Conservation (phyloP, 306 rosid species). For the Vachellia collinsii region DNA sequence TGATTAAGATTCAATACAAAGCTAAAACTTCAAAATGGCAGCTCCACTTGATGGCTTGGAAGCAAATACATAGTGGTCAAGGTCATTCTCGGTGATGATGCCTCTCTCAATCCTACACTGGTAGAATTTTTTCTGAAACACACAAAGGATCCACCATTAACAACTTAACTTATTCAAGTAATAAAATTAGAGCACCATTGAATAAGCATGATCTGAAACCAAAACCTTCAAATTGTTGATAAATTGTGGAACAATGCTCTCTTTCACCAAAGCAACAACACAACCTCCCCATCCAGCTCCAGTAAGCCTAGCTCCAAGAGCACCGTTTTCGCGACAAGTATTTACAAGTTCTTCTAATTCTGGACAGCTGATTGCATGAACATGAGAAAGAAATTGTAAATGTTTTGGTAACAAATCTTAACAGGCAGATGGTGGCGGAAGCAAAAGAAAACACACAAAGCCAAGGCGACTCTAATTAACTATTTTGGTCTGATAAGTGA, state of each 20-base stretch:
- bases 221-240: slow-evolving; percentile 61
- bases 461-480: not conserved
- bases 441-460: not conserved
- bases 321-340: slow-evolving; percentile 54
- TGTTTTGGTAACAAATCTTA: not conserved
- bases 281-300: slow-evolving; percentile 96
- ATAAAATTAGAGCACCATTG: not conserved
- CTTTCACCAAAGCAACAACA: slow-evolving; percentile 74
- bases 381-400: not conserved
- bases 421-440: not conserved
- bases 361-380: slow-evolving; percentile 56
- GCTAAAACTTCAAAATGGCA: slow-evolving; percentile 81
- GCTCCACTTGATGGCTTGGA: slow-evolving; percentile 99
- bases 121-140: slow-evolving; percentile 60
- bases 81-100: slow-evolving; percentile 62
- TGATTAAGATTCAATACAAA: not conserved
- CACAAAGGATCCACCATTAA: slow-evolving; percentile 15
- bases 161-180: not conserved
- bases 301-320: slow-evolving; percentile 79
- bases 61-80: slow-evolving; percentile 84
- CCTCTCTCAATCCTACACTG: slow-evolving; percentile 73
- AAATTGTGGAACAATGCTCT: slow-evolving; percentile 64
- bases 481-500: not conserved
- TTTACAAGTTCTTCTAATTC: slow-evolving; percentile 80
- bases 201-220: slow-evolving; percentile 2